phyloP scores from a whole-genome alignment of 2,329 filamentous ascomycete species.

The Fusarium nisikadoi region DNA sequence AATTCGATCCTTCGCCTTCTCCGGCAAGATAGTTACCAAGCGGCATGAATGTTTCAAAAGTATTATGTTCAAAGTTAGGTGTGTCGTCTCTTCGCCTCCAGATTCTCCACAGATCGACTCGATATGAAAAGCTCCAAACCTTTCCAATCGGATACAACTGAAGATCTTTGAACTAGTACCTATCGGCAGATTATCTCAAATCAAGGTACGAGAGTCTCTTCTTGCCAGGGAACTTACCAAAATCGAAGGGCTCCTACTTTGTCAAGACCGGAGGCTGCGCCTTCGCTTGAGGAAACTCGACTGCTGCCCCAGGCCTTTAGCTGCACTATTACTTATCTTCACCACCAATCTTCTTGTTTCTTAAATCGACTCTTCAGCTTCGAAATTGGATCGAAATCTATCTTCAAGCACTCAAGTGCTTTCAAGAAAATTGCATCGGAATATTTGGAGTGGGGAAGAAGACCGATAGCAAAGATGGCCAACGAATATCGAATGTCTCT shows the following conservation, averaged over 20 bases:
- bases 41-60: conserved; percentile 42
- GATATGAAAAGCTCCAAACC: conserved; percentile 35
- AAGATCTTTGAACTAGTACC: background rate
- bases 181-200: background rate
- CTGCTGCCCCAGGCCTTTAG: background rate
- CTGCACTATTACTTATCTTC: background rate
- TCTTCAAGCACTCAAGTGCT: background rate
- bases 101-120: conserved; percentile 5
- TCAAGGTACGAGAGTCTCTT: background rate
- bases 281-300: background rate
- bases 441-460: background rate
- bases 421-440: background rate
- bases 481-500: conserved; percentile 46
- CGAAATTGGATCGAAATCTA: background rate
- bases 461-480: conserved; percentile 35
- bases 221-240: too few relatives aligned
- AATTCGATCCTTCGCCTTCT: conserved; percentile 42
- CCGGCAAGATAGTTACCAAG: conserved; percentile 27
- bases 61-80: conserved; percentile 30
- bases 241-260: background rate
- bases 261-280: background rate
- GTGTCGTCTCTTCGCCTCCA: background rate
- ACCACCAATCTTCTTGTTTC: background rate
- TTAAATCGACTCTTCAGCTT: background rate
- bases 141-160: background rate